A percentile compares a stretch with the other conserved stretches of the same genome.
Conservation (phyloP, 805 yeast species). For the Cyberlindnera xylosilytica region DNA sequence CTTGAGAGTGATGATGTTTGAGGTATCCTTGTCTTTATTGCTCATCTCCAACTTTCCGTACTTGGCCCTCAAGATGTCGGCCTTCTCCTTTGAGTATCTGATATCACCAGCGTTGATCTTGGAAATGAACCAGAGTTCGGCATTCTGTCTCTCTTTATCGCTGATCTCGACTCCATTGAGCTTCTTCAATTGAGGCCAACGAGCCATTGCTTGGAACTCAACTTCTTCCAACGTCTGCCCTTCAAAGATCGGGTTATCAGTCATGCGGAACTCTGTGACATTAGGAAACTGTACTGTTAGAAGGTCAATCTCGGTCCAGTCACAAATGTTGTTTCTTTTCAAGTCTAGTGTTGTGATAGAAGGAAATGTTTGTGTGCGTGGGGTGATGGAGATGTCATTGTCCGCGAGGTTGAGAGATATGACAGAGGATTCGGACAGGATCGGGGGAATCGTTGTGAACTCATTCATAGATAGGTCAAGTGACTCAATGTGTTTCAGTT, state of each 20-base stretch:
- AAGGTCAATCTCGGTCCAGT: conserved; percentile 50
- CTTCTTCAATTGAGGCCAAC: conserved; percentile 35
- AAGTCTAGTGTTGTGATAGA: conserved; percentile 42
- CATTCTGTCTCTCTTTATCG: conserved; percentile 49
- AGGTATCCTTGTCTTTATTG: conserved; percentile 2
- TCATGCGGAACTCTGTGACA: conserved; percentile 45
- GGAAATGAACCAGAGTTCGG: conserved; percentile 65
- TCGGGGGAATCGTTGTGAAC: conserved; percentile 14
- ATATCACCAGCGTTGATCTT: conserved; percentile 35
- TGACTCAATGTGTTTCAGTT: conserved; percentile 2
- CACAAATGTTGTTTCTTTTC: conserved; percentile 43
- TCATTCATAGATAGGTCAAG: conserved; percentile 14
- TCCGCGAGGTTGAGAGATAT: conserved; percentile 14
- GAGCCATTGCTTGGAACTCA: conserved; percentile 41
- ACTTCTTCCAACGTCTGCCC: conserved; percentile 22
- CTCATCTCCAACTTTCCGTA: conserved; percentile 30
- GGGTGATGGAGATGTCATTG: conserved; percentile 26
- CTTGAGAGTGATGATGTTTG: neutral
- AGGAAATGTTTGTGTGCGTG: conserved; percentile 18
- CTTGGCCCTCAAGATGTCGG: conserved; percentile 2
- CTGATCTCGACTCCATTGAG: conserved; percentile 59
- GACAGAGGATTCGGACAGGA: conserved; percentile 6
- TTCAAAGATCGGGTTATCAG: conserved; percentile 48
- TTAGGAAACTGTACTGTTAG: conserved; percentile 38
- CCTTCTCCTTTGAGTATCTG: conserved; percentile 19